A percentile compares a stretch with the other conserved stretches of the same genome.
Evolutionary conservation across 257 asterid genomes (phyloP).

Genomic region (Gentiana straminea): DNA sequence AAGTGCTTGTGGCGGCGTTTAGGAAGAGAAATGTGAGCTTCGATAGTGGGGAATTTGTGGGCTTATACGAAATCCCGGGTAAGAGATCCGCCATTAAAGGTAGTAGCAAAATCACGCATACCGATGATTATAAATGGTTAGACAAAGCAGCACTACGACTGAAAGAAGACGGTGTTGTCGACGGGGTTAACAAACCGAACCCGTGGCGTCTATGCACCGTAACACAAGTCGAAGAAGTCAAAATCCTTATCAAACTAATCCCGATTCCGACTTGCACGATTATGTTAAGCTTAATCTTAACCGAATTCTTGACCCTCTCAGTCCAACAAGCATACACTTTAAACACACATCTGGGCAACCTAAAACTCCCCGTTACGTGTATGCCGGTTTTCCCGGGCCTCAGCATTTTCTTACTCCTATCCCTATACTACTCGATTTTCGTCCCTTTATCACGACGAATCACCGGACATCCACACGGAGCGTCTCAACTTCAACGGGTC

Average conservation of each 20-base stretch:
- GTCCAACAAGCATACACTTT: slow-evolving; percentile 92
- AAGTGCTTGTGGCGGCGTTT: slow-evolving; percentile 75
- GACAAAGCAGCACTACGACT: slow-evolving; percentile 94
- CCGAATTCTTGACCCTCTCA: slow-evolving; percentile 81
- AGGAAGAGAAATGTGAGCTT: slow-evolving; percentile 63
- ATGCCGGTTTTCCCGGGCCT: slow-evolving; percentile 98
- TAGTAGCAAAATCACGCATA: slow-evolving; percentile 76
- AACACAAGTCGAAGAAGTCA: slow-evolving; percentile 95
- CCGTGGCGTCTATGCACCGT: slow-evolving; percentile 96
- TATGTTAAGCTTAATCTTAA: slow-evolving; percentile 64
- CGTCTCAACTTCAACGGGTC: slow-evolving; percentile 91
- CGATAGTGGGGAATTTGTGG: slow-evolving; percentile 64
- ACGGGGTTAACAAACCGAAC: slow-evolving; percentile 17
- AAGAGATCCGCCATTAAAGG: slow-evolving; percentile 84
- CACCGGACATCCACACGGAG: slow-evolving; percentile 97
- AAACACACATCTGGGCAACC: slow-evolving; percentile 73
- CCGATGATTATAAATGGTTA: slow-evolving; percentile 83
- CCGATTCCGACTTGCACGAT: slow-evolving; percentile 86
- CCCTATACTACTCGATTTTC: slow-evolving; percentile 72
- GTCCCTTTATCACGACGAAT: slow-evolving; percentile 75
- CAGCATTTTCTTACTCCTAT: slow-evolving; percentile 80
- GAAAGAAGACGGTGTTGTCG: slow-evolving; percentile 62
- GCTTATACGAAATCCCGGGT: slow-evolving; percentile 80
- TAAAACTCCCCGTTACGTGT: slow-evolving; percentile 93
- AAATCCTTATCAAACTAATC: slow-evolving; percentile 66